Conservation (phyloP, 1,284 basidiomycete genomes). For the Meira miltonrushii region DNA sequence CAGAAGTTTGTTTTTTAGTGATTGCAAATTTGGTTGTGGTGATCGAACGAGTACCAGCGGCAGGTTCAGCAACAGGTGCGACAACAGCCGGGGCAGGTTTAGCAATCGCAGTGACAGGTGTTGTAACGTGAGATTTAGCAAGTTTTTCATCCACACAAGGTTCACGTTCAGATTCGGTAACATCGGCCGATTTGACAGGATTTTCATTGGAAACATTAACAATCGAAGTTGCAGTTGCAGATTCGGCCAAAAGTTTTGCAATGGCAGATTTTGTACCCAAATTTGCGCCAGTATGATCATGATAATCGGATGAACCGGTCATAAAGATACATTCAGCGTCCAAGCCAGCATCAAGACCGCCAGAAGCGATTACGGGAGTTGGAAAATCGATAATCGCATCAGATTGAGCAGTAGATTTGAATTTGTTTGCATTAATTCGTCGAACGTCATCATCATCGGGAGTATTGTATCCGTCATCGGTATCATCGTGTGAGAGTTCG, state of each 20-base stretch:
- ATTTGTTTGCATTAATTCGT: not conserved
- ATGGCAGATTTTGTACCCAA: not conserved
- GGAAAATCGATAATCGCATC: not conserved
- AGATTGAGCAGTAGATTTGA: not conserved
- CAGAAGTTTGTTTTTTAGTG: not conserved
- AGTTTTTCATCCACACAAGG: not conserved
- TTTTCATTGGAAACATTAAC: not conserved
- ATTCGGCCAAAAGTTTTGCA: not conserved
- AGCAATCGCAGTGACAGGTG: not conserved
- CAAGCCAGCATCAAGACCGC: not conserved
- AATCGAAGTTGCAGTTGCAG: not conserved
- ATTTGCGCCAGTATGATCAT: too few relatives aligned
- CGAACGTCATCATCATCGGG: not conserved
- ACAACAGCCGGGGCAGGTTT: not conserved
- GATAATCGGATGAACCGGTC: too few relatives aligned
- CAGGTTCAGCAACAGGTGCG: not conserved
- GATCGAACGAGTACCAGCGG: constrained; percentile 1
- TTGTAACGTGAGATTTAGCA: not conserved
- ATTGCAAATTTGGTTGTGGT: not conserved
- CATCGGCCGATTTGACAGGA: not conserved
- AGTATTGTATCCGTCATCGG: not conserved
- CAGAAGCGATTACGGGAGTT: not conserved
- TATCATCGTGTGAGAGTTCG: too few relatives aligned
- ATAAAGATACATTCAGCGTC: too few relatives aligned
- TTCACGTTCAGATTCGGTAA: not conserved